Conservation (phyloP, 2,329 filamentous ascomycete species). For the Cladosporium austrohemisphaericum region DNA sequence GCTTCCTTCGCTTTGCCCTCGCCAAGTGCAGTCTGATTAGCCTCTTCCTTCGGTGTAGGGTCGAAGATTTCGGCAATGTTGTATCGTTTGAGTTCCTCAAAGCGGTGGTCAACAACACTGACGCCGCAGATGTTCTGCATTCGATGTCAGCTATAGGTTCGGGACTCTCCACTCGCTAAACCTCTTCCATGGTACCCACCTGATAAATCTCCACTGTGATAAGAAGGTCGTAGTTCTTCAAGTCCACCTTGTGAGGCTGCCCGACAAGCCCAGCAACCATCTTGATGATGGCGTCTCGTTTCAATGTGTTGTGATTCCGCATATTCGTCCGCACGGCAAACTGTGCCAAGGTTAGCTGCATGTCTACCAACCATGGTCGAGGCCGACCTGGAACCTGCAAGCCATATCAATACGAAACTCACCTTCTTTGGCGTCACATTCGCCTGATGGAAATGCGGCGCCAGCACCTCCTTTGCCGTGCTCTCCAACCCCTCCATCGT, state of each 20-base stretch:
- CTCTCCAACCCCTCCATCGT: conserved; percentile 65
- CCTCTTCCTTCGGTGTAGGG: conserved; percentile 38
- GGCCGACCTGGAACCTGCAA: too few relatives aligned
- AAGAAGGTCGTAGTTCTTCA: conserved; percentile 73
- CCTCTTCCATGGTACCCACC: conserved; percentile 46
- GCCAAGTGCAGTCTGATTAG: background rate
- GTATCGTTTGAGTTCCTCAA: conserved; percentile 70
- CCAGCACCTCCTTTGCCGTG: conserved; percentile 60
- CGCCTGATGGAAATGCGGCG: conserved; percentile 57
- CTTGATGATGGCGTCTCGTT: conserved; percentile 66
- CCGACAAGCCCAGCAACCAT: conserved; percentile 64
- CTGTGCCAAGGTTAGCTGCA: too few relatives aligned
- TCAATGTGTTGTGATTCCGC: conserved; percentile 67
- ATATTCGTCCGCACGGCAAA: conserved; percentile 81
- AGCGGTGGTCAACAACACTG: conserved; percentile 72
- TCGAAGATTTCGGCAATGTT: conserved; percentile 73
- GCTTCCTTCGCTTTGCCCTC: background rate
- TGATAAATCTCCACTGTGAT: conserved; percentile 78
- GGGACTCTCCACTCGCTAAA: background rate
- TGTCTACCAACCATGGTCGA: too few relatives aligned
- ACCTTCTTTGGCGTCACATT: conserved; percentile 52
- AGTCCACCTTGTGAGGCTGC: conserved; percentile 68
- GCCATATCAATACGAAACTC: too few relatives aligned
- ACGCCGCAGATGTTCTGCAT: conserved; percentile 69
- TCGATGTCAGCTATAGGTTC: conserved; percentile 2